Percentiles rank a stretch among this genome's conserved stretches.
Conservation (phyloP, 768 basidiomycete genomes). For the Mrakia blollopis region DNA sequence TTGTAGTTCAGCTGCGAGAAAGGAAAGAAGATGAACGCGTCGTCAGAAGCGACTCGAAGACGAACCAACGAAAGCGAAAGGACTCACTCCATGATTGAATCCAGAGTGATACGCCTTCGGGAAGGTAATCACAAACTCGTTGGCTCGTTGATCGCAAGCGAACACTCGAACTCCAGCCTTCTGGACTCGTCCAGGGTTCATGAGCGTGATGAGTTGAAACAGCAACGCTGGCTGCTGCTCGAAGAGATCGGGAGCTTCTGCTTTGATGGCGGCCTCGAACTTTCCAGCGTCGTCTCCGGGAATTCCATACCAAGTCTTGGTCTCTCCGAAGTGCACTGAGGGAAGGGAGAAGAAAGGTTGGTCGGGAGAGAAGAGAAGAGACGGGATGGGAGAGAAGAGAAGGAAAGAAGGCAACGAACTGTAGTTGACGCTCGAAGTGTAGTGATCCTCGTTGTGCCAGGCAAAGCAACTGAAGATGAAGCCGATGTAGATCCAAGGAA, state of each 20-base stretch:
- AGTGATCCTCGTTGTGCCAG: slow-evolving; percentile 99
- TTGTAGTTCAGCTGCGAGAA: slow-evolving; percentile 85
- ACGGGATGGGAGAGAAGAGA: background rate
- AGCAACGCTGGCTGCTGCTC: slow-evolving; percentile 95
- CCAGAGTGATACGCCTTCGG: slow-evolving; percentile 97
- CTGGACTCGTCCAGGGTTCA: slow-evolving; percentile 83
- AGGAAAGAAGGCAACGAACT: slow-evolving; percentile 52
- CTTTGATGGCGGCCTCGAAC: slow-evolving; percentile 91
- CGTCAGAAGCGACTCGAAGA: background rate
- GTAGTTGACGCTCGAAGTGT: slow-evolving; percentile 92
- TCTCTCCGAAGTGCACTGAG: slow-evolving; percentile 96
- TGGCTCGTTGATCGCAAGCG: slow-evolving; percentile 92
- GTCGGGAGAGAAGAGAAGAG: background rate
- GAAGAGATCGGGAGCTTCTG: slow-evolving; percentile 94
- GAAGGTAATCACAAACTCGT: slow-evolving; percentile 96
- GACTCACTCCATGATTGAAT: slow-evolving; percentile 92
- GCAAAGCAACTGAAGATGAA: slow-evolving; percentile 99
- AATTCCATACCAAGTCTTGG: slow-evolving; percentile 99
- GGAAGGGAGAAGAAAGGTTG: slow-evolving; percentile 13
- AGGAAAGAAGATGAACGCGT: background rate
- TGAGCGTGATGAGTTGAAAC: slow-evolving; percentile 74
- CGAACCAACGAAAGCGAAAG: background rate
- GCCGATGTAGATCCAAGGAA: slow-evolving; percentile 74
- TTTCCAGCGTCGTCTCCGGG: slow-evolving; percentile 92
- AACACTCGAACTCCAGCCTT: slow-evolving; percentile 87